Evolutionary conservation across 495 filamentous ascomycete genomes (phyloP).

Genomic region (Neurospora sp.): DNA sequence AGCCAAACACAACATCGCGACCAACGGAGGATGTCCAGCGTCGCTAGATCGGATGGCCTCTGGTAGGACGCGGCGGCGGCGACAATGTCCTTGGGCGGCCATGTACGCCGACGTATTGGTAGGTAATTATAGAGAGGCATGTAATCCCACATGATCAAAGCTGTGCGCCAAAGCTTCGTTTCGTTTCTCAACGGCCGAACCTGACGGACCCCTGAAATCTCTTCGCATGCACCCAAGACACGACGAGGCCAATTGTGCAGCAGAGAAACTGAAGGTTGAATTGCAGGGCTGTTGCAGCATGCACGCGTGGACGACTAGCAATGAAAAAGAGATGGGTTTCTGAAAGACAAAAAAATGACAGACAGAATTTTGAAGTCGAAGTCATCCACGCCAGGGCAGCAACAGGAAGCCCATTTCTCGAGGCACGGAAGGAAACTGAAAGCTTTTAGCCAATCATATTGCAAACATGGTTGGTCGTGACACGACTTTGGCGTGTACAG

Average conservation of each 20-base stretch:
- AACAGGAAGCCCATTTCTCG: background rate
- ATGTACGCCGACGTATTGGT: background rate
- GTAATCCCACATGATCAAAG: slow-evolving; percentile 2
- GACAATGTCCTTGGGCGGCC: background rate
- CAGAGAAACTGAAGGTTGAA: background rate
- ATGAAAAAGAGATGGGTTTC: slow-evolving; percentile 4
- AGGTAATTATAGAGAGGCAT: background rate
- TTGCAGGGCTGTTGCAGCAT: slow-evolving; percentile 6
- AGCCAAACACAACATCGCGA: background rate
- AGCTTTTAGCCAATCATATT: background rate
- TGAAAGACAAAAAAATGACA: slow-evolving; percentile 10
- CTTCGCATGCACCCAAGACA: slow-evolving; percentile 1
- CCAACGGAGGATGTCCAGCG: background rate
- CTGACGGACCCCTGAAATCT: background rate
- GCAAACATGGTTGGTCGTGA: background rate
- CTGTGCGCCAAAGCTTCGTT: slow-evolving; percentile 4
- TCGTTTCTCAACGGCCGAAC: slow-evolving; percentile 7
- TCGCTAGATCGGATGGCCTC: background rate
- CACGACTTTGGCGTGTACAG: background rate
- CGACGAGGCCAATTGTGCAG: slow-evolving; percentile 3
- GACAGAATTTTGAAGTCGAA: background rate
- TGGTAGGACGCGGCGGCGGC: background rate
- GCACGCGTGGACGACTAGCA: background rate
- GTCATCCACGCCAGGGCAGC: background rate
- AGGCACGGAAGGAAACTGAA: background rate